phyloP scores from a whole-genome alignment of 192 early-diverging fungal genomes.

The Umbelopsis sp. region DNA sequence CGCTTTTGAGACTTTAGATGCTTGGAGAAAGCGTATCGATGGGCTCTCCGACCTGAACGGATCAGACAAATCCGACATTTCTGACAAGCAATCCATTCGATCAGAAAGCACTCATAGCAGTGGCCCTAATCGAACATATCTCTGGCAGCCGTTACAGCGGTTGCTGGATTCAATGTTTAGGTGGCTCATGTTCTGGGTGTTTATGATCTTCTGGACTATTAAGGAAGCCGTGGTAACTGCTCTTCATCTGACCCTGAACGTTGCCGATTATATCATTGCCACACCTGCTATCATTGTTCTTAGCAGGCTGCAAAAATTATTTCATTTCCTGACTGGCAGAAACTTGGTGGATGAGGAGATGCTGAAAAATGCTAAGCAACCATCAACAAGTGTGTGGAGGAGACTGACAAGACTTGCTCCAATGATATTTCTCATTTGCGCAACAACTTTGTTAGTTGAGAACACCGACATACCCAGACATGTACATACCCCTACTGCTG shows the following conservation, averaged over 20 bases:
- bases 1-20: conserved; percentile 1
- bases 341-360: conserved; percentile 11
- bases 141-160: conserved; percentile 12
- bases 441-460: neutral
- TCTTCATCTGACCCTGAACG: neutral
- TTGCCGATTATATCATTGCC: neutral
- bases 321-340: conserved; percentile 2
- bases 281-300: neutral
- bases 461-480: neutral
- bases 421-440: neutral
- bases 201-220: conserved; percentile 24
- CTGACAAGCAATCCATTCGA: neutral
- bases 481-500: neutral
- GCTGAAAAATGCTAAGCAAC: neutral
- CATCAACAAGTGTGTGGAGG: neutral
- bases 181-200: conserved; percentile 21
- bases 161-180: conserved; percentile 3
- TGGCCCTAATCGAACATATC: neutral
- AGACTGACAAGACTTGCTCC: neutral
- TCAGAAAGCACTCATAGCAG: neutral
- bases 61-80: neutral
- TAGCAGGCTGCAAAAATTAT: neutral
- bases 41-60: neutral
- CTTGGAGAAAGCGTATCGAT: conserved; percentile 13
- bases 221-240: conserved; percentile 14